phyloP scores from a whole-genome alignment of 371 early-diverging fungal species.

The Mucor racemosus region DNA sequence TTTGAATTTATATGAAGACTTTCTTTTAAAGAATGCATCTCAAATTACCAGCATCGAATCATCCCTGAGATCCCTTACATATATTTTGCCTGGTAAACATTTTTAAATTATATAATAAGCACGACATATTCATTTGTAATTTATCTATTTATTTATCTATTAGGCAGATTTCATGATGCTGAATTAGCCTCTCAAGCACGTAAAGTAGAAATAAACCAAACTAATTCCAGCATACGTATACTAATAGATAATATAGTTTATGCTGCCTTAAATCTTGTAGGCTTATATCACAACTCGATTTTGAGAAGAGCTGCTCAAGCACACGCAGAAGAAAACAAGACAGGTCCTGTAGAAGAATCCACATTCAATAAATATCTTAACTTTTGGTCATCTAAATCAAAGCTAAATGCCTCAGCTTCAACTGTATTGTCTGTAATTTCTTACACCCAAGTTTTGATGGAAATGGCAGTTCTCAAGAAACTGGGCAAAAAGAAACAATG shows the following conservation, averaged over 20 bases:
- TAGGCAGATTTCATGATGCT: constrained; percentile 92
- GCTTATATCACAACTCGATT: constrained; percentile 88
- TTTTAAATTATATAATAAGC: constrained; percentile 19
- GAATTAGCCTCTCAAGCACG: constrained; percentile 92
- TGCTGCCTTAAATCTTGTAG: constrained; percentile 80
- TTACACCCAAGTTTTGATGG: constrained; percentile 80
- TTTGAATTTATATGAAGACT: constrained; percentile 74
- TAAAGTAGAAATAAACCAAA: constrained; percentile 38
- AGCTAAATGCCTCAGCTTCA: constrained; percentile 59
- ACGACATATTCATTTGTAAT: too few species aligned
- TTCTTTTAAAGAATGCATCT: constrained; percentile 85
- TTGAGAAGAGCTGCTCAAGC: constrained; percentile 67
- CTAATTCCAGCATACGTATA: neutral
- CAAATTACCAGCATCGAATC: constrained; percentile 89
- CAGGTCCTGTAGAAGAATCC: constrained; percentile 55
- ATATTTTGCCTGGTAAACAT: constrained; percentile 84
- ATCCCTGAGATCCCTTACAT: constrained; percentile 85
- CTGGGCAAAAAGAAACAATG: constrained; percentile 70
- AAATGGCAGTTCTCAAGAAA: constrained; percentile 82
- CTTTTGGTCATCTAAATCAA: constrained; percentile 54
- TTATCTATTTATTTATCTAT: too few species aligned
- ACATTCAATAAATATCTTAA: constrained; percentile 84
- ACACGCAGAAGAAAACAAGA: constrained; percentile 42
- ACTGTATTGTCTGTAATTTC: constrained; percentile 73
- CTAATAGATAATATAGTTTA: constrained; percentile 60